Conservation (phyloP, 345 rosid genomes). For the Eutrema japonicum region DNA sequence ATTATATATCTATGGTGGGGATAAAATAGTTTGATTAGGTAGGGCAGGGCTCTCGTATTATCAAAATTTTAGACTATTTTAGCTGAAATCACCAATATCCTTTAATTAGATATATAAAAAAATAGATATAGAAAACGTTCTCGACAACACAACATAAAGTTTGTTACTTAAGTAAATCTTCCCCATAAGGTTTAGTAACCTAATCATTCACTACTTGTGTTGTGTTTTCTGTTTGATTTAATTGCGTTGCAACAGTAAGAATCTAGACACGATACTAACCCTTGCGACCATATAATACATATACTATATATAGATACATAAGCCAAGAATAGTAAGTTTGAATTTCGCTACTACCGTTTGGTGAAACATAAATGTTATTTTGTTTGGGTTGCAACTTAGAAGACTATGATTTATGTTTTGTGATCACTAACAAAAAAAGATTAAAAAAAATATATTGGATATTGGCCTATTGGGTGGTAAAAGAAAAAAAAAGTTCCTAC, state of each 20-base stretch:
- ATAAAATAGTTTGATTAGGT: conserved; percentile 25
- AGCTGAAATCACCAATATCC: conserved; percentile 3
- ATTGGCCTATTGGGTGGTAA: background rate
- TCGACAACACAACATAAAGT: background rate
- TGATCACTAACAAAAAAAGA: background rate
- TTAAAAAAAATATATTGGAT: background rate
- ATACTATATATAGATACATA: no score
- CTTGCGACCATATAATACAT: no score
- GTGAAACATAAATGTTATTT: background rate
- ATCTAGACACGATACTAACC: background rate
- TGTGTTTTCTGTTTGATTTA: conserved; percentile 4
- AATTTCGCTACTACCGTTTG: background rate
- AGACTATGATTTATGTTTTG: background rate
- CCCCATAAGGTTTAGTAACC: conserved; percentile 1
- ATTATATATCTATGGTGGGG: conserved; percentile 26
- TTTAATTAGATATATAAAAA: background rate
- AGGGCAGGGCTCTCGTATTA: background rate
- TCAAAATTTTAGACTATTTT: background rate
- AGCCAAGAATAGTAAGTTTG: background rate
- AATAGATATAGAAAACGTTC: background rate
- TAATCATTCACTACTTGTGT: background rate
- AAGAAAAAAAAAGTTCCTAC: background rate
- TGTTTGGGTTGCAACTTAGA: background rate
- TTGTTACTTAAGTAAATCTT: background rate
- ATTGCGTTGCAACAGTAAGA: background rate